Base-by-base conservation (phyloP, 2,329 filamentous ascomycete genomes). In the Davidsoniella eucalypti region DNA sequence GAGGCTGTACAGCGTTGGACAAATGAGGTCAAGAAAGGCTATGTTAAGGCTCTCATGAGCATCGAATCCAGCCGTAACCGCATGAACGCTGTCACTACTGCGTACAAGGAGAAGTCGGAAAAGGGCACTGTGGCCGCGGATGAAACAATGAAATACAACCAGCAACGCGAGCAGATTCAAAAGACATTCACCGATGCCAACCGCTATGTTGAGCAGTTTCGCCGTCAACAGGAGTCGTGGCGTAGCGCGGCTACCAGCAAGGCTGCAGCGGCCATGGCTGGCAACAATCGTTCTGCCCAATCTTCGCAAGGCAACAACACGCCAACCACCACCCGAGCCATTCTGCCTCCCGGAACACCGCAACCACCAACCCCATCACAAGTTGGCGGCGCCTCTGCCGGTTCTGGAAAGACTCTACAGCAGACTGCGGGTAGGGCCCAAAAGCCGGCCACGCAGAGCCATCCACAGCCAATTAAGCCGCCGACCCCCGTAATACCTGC, bases 1-100 rank as follows among this genome's bases (percentile, higher is more conserved):
- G 66, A 71, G n/a, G 63, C 66, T 4, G 63, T 65, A 1, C 54
- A 59, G 0, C 71, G 72, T 54, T 76, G 70, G 70, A 58, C 69
- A 2, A 63, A 67, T 6, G 68, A 73, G 1, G 62, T 68, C 29
- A 73, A 68, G 56, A 61, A 64, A 0, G 66, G 65, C 49, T 75
- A 76, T 52, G 62, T 64, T 0, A 63, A 68, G 38, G 72, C 69
- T 0, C 58, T 78, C 5, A 61, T 69, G 55, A 64, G 67, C 2
- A 75, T 77, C 65, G 73, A 76, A 37, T 62, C 56, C 8, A 62
- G 65, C 2, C 66, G 68, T 9, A 57, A 55, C n/a, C 64, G 65
- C 44, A 58, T 73, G 3, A 60, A 60, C 2, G 60, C 60, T 46
- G 60, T 74, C 48, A 71, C 75, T 9, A 61, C 62, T 43, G 54